Percentiles rank a stretch among this genome's conserved stretches.
These are phyloP conservation scores for Arthrobotrys sphaeroides DNA, from an alignment of 2,329 filamentous ascomycete genomes.

Conservation along the genomic window DNA sequence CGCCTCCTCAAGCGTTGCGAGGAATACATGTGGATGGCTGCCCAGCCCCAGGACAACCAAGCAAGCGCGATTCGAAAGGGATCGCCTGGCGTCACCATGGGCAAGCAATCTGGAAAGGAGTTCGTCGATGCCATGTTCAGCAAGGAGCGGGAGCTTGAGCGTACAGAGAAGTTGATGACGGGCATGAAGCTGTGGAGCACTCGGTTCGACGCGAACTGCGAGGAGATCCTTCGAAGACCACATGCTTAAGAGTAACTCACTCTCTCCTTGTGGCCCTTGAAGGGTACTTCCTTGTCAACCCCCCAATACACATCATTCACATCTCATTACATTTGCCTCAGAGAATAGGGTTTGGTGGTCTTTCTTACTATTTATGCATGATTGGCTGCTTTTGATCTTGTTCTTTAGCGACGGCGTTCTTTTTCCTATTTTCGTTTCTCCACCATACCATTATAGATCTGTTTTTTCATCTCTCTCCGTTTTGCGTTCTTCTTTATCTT, in stretches of 20 bases:
- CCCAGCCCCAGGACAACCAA: conserved; percentile 66
- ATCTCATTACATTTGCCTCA: conserved; percentile 46
- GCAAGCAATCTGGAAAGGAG: conserved; percentile 90
- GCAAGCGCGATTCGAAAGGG: conserved; percentile 66
- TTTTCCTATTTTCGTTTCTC: conserved; percentile 27
- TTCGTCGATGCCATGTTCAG: conserved; percentile 97
- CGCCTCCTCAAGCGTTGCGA: conserved; percentile 90
- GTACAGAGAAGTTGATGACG: conserved; percentile 92
- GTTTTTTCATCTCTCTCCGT: conserved; percentile 52
- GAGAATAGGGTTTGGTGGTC: conserved; percentile 57
- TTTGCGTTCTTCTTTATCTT: conserved; percentile 46
- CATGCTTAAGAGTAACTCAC: conserved; percentile 64
- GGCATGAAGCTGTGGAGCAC: conserved; percentile 87
- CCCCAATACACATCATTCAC: conserved; percentile 36
- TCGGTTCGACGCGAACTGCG: conserved; percentile 95
- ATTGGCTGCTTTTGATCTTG: conserved; percentile 55
- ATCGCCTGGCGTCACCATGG: conserved; percentile 71
- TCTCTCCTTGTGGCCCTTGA: not conserved
- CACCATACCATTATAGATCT: conserved; percentile 55
- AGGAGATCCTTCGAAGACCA: conserved; percentile 78
- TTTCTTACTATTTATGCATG: conserved; percentile 53
- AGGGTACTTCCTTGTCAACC: not conserved
- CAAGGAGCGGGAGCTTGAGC: conserved; percentile 85
- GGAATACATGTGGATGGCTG: conserved; percentile 90
- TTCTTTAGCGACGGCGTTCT: conserved; percentile 54